Evolutionary conservation across 257 asterid species (phyloP).

Genomic region (Solanum clarkiae): DNA sequence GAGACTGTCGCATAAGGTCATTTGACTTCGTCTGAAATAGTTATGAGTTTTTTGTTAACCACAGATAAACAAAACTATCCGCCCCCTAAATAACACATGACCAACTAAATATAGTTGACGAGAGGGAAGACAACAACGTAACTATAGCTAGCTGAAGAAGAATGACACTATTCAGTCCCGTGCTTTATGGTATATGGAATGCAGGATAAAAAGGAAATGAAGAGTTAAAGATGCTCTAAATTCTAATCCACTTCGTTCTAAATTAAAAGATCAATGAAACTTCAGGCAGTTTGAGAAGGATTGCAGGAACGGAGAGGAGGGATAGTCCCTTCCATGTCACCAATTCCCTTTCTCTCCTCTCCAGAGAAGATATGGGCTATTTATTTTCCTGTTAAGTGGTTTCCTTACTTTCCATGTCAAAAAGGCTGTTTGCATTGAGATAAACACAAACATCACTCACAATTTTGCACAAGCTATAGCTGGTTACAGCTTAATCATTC

Average conservation of each 20-base stretch:
- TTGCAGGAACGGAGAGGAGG: not conserved
- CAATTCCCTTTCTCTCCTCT: not conserved
- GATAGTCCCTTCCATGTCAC: not conserved
- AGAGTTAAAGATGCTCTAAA: not conserved
- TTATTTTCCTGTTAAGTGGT: not conserved
- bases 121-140: not conserved
- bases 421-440: not conserved
- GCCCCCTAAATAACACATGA: not conserved
- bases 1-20: constrained; percentile 73
- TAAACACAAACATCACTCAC: not conserved
- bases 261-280: not conserved
- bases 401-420: not conserved
- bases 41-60: not conserved
- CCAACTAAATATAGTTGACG: not conserved
- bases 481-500: not conserved
- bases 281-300: not conserved
- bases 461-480: not conserved
- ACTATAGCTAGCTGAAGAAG: not conserved
- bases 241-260: not conserved
- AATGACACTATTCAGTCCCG: not conserved
- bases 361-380: not conserved
- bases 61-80: not conserved
- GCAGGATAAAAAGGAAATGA: not conserved
- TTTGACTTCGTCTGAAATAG: constrained; percentile 56
- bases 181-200: not conserved